Conservation (phyloP, 1,284 basidiomycete genomes). For the Thecaphora frezii region DNA sequence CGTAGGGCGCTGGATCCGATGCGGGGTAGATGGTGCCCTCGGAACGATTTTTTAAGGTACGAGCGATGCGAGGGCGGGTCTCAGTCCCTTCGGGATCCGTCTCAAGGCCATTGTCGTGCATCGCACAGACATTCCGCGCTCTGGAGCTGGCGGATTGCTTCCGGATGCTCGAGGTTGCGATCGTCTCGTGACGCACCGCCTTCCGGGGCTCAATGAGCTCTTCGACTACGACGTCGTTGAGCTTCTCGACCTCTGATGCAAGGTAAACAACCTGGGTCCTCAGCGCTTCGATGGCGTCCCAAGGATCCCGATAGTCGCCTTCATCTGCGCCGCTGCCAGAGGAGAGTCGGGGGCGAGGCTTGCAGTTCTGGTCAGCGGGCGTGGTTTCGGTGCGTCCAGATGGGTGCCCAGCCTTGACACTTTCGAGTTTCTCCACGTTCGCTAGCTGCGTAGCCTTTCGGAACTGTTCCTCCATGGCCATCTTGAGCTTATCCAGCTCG, state of each 20-base stretch:
- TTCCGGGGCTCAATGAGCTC: constrained; percentile 6
- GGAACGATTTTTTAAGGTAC: background rate
- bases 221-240: constrained; percentile 31
- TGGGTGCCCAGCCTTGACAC: background rate
- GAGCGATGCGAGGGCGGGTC: background rate
- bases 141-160: background rate
- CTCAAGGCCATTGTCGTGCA: background rate
- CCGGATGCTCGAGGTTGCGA: background rate
- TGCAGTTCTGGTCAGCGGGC: background rate
- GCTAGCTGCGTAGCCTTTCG: constrained; percentile 8
- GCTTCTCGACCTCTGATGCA: constrained; percentile 26
- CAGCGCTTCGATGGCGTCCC: constrained; percentile 33
- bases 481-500: constrained; percentile 27
- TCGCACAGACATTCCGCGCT: background rate
- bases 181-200: background rate
- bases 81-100: background rate
- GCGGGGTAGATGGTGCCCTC: background rate
- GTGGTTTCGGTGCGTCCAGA: background rate
- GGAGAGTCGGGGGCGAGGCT: too few relatives aligned
- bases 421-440: background rate
- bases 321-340: background rate
- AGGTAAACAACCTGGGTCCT: constrained; percentile 27
- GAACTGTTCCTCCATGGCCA: constrained; percentile 32
- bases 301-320: constrained; percentile 14
- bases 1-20: background rate